Base-by-base conservation (phyloP, 257 asterid genomes). In the Fraxinus anomala region DNA sequence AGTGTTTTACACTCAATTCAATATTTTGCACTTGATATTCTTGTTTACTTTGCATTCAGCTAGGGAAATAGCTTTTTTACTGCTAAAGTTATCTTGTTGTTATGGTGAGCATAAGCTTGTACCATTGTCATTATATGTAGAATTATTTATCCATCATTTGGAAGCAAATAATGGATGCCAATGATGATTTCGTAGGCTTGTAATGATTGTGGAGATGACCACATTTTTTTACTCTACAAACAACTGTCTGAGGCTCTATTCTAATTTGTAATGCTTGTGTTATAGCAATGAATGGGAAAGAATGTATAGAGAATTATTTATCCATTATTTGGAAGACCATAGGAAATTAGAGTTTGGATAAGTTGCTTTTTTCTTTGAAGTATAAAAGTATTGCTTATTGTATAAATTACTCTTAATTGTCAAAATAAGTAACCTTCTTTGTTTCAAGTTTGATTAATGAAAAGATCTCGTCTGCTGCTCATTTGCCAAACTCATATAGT, bases 111-210 rank as follows among this genome's bases (percentile, higher is more conserved):
- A 19, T 49, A 49, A 19, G 61, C 61, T 49, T 40, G 21, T 49
- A 49, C 23, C 61, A 17, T 16, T 49, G 61, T 13, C n/a, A 14
- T 16, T 49, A 37, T 37, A 6, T 37, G 40, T 37, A 13, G n/a
- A 16, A 3, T 3, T 49, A 17, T 4, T 31, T n/a, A 16, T 11
- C 30, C 76, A 9, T 16, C 12, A 56, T 28, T 42, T 56, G 65
- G 72, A 31, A 51, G 69, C 49, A 40, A 40, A 12, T 40, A 40
- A 40, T 40, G 49, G 49, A 11, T 47, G 56, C 66, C 56, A 2
- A 26, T 76, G 80, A 66, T 72, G 83, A 36, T 66, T 78, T 19
- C 70, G 76, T 76, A 79, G 81, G 77, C 83, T 79, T 83, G 76
- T 75, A 68, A 66, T 76, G 79, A 75, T 84, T 72, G 83, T 73